A percentile compares a stretch with the other conserved stretches of the same genome.
These are phyloP conservation scores for Penicillium nucicola DNA, from an alignment of 495 filamentous ascomycete genomes.

Conservation along the genomic window DNA sequence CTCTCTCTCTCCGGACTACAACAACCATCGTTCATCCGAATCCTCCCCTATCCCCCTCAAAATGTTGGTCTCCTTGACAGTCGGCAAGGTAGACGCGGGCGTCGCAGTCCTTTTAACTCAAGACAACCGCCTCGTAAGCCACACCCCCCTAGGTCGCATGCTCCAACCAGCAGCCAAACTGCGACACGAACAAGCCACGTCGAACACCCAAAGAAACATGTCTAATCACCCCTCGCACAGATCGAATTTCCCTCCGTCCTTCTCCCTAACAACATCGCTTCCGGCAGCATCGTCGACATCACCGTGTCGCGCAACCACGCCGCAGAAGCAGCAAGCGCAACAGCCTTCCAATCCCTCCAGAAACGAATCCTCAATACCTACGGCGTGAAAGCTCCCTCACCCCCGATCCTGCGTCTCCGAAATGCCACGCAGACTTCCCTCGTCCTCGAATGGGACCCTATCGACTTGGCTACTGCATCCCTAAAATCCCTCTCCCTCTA, in stretches of 20 bases:
- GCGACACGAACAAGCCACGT: not conserved
- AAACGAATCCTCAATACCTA: constrained; percentile 82
- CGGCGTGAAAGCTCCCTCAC: constrained; percentile 71
- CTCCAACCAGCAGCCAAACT: constrained; percentile 7
- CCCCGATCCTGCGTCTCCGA: constrained; percentile 81
- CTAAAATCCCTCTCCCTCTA: constrained; percentile 84
- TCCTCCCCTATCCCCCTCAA: constrained; percentile 15
- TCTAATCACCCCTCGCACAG: constrained; percentile 41
- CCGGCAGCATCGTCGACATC: constrained; percentile 96
- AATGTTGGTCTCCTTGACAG: constrained; percentile 97
- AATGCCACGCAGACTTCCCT: constrained; percentile 97
- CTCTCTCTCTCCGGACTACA: constrained; percentile 4
- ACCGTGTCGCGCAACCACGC: constrained; percentile 82
- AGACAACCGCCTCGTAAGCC: constrained; percentile 88
- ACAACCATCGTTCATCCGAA: constrained; percentile 6
- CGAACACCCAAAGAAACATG: not conserved
- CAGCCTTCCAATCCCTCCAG: constrained; percentile 78
- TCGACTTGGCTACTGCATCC: constrained; percentile 87
- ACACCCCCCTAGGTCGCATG: constrained; percentile 19
- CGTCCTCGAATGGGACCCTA: constrained; percentile 97
- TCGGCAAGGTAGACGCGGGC: constrained; percentile 98
- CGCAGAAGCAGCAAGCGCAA: constrained; percentile 70
- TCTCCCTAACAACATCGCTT: constrained; percentile 88
- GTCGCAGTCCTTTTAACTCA: constrained; percentile 95
- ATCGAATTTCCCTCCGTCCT: constrained; percentile 99